These are phyloP conservation scores for Emericellopsis atlantica DNA, from an alignment of 2,329 filamentous ascomycete genomes.

Conservation along the genomic window DNA sequence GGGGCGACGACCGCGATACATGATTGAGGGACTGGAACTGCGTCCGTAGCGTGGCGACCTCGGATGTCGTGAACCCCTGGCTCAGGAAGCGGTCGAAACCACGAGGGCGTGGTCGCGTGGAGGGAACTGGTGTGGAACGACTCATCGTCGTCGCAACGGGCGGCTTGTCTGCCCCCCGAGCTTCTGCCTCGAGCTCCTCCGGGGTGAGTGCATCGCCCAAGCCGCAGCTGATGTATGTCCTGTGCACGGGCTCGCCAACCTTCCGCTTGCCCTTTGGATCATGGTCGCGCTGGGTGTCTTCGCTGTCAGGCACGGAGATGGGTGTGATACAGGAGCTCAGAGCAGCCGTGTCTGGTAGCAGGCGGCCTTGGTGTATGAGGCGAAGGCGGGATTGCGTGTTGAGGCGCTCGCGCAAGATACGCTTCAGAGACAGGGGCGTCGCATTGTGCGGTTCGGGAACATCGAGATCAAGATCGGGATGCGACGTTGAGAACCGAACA, in stretches of 20 bases:
- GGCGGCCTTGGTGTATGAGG: conserved; percentile 80
- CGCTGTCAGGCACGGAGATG: conserved; percentile 41
- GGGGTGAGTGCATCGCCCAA: conserved; percentile 64
- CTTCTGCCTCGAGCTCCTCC: conserved; percentile 59
- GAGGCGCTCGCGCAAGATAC: conserved; percentile 64
- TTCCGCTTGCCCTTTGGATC: conserved; percentile 43
- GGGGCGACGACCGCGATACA: conserved; percentile 48
- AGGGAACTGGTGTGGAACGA: conserved; percentile 14
- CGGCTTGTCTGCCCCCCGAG: conserved; percentile 25
- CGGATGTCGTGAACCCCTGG: conserved; percentile 69
- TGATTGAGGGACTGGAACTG: conserved; percentile 58
- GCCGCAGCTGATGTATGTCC: conserved; percentile 87
- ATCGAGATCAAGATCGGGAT: conserved; percentile 72
- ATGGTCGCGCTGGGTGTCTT: conserved; percentile 10
- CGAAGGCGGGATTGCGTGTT: conserved; percentile 62
- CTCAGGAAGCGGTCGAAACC: conserved; percentile 81
- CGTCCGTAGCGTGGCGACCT: conserved; percentile 72
- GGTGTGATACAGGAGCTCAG: conserved; percentile 57
- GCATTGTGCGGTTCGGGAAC: conserved; percentile 56
- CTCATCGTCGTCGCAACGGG: conserved; percentile 27
- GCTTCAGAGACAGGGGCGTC: conserved; percentile 69
- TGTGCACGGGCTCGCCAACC: conserved; percentile 34
- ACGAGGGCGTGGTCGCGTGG: conserved; percentile 28
- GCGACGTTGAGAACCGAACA: conserved; percentile 78
- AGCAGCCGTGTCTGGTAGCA: conserved; percentile 62